Evolutionary conservation across 2,329 filamentous ascomycete species (phyloP), one percentile per base, ranked within the genome.

Genomic region (Diaporthe sp.): DNA sequence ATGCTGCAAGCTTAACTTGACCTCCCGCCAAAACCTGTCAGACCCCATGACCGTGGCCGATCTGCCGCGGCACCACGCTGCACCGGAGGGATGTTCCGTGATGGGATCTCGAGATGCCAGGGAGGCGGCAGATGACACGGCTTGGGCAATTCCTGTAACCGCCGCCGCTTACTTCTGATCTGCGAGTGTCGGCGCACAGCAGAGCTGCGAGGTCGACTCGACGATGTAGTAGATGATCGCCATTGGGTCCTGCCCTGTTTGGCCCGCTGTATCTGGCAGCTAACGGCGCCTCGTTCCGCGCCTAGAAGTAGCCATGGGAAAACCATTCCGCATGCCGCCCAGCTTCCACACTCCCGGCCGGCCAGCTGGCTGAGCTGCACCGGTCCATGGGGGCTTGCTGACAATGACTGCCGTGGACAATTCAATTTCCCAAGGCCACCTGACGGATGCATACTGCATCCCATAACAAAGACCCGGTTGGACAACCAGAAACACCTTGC

Each of bases 201-300:
- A 66, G 32, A 51, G 37, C n/a, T 22, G 42, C 22, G 56, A 35
- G 69, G 27, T 47, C n/a, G 25, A 47, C 55, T 63, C 37, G 37
- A 51, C 19, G n/a, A 66, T 42, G 32, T 51, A 37, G 44, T 35
- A 12, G 44, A 7, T 50, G 63, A 66, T 66, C 63, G 63, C 32
- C 63, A 51, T 37, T n/a, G 63, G 63, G 44, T 17, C 42, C 44
- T 66, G 44, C 63, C 63, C 63, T 51, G 63, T 66, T 66, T 66
- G 44, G 63, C 44, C 44, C 63, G 44, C 63, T 66, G 44, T 66
- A 66, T 66, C 44, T 66, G 63, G 63, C 63, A 66, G 63, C 63
- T 66, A 66, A 66, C 63, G 63, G 63, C 63, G 63, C 44, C 63
- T 66, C 63, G 63, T 66, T 66, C 63, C 63, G 63, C 63, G 63